Conservation (phyloP, 2,329 filamentous ascomycete genomes). For the Chaetomiaceae sp. region DNA sequence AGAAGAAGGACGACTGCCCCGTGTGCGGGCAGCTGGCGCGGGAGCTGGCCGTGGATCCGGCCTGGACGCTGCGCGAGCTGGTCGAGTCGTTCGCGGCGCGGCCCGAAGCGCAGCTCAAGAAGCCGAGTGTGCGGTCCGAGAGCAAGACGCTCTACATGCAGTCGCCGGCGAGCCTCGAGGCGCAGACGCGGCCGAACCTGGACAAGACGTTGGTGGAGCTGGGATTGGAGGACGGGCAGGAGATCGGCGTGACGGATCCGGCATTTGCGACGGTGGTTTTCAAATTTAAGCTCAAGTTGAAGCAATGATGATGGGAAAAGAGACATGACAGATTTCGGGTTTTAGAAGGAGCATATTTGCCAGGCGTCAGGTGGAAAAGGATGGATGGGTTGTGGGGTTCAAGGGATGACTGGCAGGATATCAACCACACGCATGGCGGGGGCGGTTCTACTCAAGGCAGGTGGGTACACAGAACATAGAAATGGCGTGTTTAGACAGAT, state of each 20-base stretch:
- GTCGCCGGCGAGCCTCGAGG: constrained; percentile 72
- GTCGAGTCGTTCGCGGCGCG: constrained; percentile 77
- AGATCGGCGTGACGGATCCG: constrained; percentile 90
- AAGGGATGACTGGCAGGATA: constrained; percentile 1
- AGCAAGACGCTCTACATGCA: constrained; percentile 89
- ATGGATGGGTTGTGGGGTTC: too few relatives aligned
- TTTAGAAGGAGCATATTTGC: constrained; percentile 13
- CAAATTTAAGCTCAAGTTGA: constrained; percentile 51
- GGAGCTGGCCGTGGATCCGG: constrained; percentile 60
- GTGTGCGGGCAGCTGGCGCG: constrained; percentile 85
- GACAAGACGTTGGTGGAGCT: constrained; percentile 72
- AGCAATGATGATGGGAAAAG: constrained; percentile 22
- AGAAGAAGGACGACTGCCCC: constrained; percentile 90
- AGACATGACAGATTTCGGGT: not conserved
- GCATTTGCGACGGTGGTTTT: constrained; percentile 73
- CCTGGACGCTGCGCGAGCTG: constrained; percentile 73
- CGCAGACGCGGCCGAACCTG: constrained; percentile 79
- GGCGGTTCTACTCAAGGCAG: not conserved
- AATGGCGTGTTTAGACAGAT: not conserved
- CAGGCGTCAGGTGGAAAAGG: constrained; percentile 7
- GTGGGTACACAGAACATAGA: not conserved
- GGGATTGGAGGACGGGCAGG: constrained; percentile 69
- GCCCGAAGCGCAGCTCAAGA: constrained; percentile 90
- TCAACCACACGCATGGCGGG: too few relatives aligned
- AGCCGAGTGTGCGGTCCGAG: constrained; percentile 75